Conservation (phyloP, 352 stramenopile genomes). For the Phytophthora foliorum region DNA sequence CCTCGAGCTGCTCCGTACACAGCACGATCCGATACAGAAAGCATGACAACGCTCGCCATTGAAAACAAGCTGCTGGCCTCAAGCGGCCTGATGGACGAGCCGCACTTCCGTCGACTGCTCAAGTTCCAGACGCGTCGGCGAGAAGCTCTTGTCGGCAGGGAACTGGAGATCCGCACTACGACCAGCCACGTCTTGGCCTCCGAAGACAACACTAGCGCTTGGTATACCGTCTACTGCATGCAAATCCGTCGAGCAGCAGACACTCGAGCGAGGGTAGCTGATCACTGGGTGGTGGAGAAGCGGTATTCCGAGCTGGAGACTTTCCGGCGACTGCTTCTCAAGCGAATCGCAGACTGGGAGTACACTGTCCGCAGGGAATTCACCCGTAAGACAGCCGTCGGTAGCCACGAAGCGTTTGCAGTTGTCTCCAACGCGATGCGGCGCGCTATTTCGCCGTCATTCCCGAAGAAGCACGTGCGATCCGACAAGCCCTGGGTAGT, state of each 20-base stretch:
- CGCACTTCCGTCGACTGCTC: conserved; percentile 59
- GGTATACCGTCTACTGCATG: conserved; percentile 69
- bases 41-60: conserved; percentile 17
- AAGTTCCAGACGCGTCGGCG: conserved; percentile 73
- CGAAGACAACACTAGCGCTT: conserved; percentile 21
- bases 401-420: conserved; percentile 39
- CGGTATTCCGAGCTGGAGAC: conserved; percentile 66
- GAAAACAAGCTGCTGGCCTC: conserved; percentile 34
- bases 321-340: conserved; percentile 52
- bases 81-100: conserved; percentile 46
- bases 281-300: conserved; percentile 61
- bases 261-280: conserved; percentile 4
- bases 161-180: conserved; percentile 58
- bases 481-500: conserved; percentile 52
- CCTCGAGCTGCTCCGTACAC: conserved; percentile 8
- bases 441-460: conserved; percentile 48
- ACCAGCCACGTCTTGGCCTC: conserved; percentile 27
- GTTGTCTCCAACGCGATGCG: conserved; percentile 62
- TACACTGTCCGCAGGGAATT: conserved; percentile 38
- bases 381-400: conserved; percentile 29
- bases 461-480: conserved; percentile 62
- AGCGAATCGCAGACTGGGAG: conserved; percentile 57
- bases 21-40: conserved; percentile 12
- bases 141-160: conserved; percentile 41
- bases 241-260: conserved; percentile 42